Evolutionary conservation across 2,329 filamentous ascomycete species (phyloP), one percentile per base, ranked within the genome.

Genomic region (Diaporthe citri): DNA sequence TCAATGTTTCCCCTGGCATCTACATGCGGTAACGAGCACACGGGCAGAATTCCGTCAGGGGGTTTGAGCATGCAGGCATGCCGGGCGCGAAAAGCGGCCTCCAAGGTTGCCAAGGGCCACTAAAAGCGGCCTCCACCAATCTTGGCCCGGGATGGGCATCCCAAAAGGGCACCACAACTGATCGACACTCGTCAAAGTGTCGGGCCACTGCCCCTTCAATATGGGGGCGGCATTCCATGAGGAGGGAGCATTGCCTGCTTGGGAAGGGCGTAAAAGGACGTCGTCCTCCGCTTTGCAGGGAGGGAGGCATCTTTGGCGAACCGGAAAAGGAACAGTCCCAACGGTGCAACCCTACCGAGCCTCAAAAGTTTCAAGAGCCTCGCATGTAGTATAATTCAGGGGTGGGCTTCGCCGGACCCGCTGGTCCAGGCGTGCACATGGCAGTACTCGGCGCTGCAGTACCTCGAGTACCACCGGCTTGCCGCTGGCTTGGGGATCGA

Each of bases 181-280:
- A 74, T 74, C 66, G 72, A 46, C 72, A 46, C 72, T 71, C 43
- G 52, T 71, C 55, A 43, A 73, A 55, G 57, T 70, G 46, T 60
- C 62, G 72, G 56, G 64, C 64, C 64, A 74, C 62, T 59, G 25
- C 43, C 57, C 56, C 43, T 60, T 34, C 36, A 59, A 51, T 60
- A 12, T 41, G 31, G 70, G 43, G 52, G 41, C 34, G 22, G 46
- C 70, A 72, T 62, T 72, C 70, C 70, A 41, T 22, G 36, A 57
- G 43, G 28, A 52, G 34, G 10, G 20, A 39, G 34, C 36, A 69
- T 28, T 52, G n/a, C 64, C 48, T 55, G 46, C 46, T 69, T 55
- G 64, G 46, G 56, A 25, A 72, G 56, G 34, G 43, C 20, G 9
- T n/a, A 59, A 52, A 34, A 48, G 31, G 46, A 36, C 46, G 25